These are phyloP conservation scores for Sphaerulina populicola DNA, from an alignment of 2,329 filamentous ascomycete species.

Conservation along the genomic window DNA sequence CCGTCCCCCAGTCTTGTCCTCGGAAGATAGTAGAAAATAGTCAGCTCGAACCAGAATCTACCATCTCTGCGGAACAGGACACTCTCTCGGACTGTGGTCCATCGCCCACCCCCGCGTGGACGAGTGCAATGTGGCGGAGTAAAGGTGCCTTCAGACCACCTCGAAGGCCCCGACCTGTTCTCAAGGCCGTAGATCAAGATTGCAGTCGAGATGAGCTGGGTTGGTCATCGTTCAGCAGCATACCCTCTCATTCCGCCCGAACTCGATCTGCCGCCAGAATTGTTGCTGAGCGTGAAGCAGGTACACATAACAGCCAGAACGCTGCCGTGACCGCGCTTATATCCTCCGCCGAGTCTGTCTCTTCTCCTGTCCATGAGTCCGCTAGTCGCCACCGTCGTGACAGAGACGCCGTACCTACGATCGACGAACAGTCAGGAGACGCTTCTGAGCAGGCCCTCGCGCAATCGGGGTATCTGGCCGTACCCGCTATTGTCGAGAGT, in stretches of 20 bases:
- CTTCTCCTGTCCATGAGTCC: not conserved
- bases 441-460: not conserved
- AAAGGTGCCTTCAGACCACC: slow-evolving; percentile 15
- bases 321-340: not conserved
- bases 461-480: too few relatives aligned
- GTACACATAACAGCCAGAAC: not conserved
- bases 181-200: slow-evolving; percentile 19
- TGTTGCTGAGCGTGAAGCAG: not conserved
- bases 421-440: not conserved
- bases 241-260: slow-evolving; percentile 13
- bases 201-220: slow-evolving; percentile 22
- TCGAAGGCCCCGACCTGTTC: slow-evolving; percentile 6
- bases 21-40: slow-evolving; percentile 12
- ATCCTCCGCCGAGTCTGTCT: not conserved
- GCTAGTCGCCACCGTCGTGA: not conserved
- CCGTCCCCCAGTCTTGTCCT: slow-evolving; percentile 15
- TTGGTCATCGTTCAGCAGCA: slow-evolving; percentile 16
- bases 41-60: slow-evolving; percentile 1
- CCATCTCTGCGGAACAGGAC: not conserved
- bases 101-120: slow-evolving; percentile 23
- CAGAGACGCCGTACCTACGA: not conserved
- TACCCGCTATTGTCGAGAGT: not conserved
- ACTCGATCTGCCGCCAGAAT: not conserved
- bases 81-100: slow-evolving; percentile 17
- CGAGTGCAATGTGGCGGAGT: slow-evolving; percentile 20